Base-by-base conservation (phyloP, 192 early-diverging fungal genomes). In the Physocladia obscura region DNA sequence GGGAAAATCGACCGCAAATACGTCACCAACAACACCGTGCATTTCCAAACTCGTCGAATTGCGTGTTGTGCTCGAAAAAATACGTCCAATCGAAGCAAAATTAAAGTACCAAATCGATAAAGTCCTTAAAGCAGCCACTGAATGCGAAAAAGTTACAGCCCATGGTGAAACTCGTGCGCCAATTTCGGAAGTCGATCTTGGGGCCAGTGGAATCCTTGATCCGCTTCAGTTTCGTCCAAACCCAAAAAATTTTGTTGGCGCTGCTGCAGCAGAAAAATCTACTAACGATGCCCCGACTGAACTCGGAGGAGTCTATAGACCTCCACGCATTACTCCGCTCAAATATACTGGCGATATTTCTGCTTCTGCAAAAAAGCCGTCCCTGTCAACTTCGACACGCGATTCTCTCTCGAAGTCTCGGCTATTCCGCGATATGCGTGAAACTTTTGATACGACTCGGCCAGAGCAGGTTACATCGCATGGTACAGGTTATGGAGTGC, bases 31-130 rank as follows among this genome's bases (percentile, higher is more conserved):
- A 22, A 8, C 8, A 13, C 11, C 11, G n/a, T 44, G 40, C n/a
- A 73, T 97, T 8, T 68, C 82, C 36, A 64, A 83, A 1, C 77
- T 99, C 36, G 82, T 96, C 2, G 91, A 93, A 74, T 78, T 90
- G 29, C 84, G 95, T 19, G 88, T 90, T 1, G 82, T 94, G n/a
- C 73, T 99, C 35, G 97, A 98, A 71, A 92, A 92, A 75, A 93
- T 94, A 74, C 91, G 90, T 70, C 97, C 97, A 0, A 77, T 98
- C 26, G 97, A 98, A 81, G 87, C 86, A 56, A 91, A 94, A 65
- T 84, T 98, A 51, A 94, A 94, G 78, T 97, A 96, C 81, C 97
- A 96, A 81, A 94, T 97, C 70, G 94, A 97, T 76, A 97, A 97
- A 78, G 82, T 98, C 26, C 84, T 97, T 30, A 85, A 85, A 61